Percentiles rank a stretch among this genome's conserved stretches.
Evolutionary conservation across 2,329 filamentous ascomycete species (phyloP).

Genomic region (Botryotinia globosa): DNA sequence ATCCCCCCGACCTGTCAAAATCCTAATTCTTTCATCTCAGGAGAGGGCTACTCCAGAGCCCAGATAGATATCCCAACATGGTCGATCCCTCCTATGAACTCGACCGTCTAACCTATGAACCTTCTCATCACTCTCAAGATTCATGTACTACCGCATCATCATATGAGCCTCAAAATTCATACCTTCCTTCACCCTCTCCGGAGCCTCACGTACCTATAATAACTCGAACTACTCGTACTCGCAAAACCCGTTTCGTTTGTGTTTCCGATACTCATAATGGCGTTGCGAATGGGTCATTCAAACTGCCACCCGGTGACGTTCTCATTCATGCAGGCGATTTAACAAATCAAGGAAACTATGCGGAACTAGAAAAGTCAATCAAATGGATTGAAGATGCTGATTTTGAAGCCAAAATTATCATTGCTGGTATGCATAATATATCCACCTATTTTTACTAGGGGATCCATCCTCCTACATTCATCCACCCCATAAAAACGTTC

Average conservation of each 20-base stretch:
- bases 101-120: conserved; percentile 1
- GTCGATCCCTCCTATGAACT: background rate
- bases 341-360: conserved; percentile 66
- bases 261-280: conserved; percentile 75
- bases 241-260: conserved; percentile 65
- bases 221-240: conserved; percentile 17
- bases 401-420: conserved; percentile 68
- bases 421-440: conserved; percentile 53
- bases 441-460: background rate
- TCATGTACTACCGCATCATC: background rate
- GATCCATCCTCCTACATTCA: background rate
- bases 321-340: conserved; percentile 75
- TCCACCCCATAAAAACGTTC: background rate
- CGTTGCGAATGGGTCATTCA: conserved; percentile 48
- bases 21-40: background rate
- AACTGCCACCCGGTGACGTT: conserved; percentile 68
- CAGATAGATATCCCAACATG: background rate
- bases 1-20: background rate
- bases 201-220: background rate
- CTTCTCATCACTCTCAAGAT: background rate
- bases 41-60: background rate
- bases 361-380: conserved; percentile 59
- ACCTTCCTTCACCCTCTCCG: background rate
- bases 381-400: conserved; percentile 65
- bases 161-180: background rate